These are phyloP conservation scores for Tripterygium wilfordii DNA, from an alignment of 177 flowering plant species.

Conservation along the genomic window DNA sequence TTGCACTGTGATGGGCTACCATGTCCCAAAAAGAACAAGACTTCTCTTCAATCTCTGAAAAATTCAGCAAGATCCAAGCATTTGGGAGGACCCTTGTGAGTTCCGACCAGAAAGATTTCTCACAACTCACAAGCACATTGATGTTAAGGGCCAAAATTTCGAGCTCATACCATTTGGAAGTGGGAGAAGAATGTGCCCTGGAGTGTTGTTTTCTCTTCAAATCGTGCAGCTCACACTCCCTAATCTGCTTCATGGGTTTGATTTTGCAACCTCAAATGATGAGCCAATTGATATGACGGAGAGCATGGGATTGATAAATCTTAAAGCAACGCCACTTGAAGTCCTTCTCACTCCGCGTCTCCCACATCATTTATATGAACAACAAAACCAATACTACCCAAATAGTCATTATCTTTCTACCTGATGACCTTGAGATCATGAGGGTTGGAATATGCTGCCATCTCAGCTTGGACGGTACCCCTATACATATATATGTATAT, in stretches of 20 bases:
- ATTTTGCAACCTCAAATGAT: neutral
- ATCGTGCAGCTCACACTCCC: slow-evolving; percentile 8
- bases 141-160: neutral
- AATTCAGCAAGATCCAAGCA: slow-evolving; percentile 12
- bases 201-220: slow-evolving; percentile 9
- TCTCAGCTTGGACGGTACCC: too few species aligned
- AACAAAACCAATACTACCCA: too few species aligned
- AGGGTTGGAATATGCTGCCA: too few species aligned
- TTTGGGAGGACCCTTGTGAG: slow-evolving; percentile 8
- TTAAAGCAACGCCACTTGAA: slow-evolving; percentile 12
- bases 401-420: too few species aligned
- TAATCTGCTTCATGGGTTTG: slow-evolving; percentile 11
- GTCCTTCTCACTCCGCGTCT: slow-evolving; percentile 6
- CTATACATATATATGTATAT: too few species aligned
- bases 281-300: slow-evolving; percentile 10
- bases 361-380: neutral
- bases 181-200: slow-evolving; percentile 19
- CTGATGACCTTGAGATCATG: too few species aligned
- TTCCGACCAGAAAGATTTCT: slow-evolving; percentile 20
- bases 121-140: slow-evolving; percentile 7
- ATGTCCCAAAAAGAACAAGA: slow-evolving; percentile 12
- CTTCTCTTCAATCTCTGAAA: slow-evolving; percentile 8
- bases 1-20: slow-evolving; percentile 11
- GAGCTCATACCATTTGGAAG: slow-evolving; percentile 12
- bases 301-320: neutral